Evolutionary conservation across 2,329 filamentous ascomycete species (phyloP).

Genomic region (Aspergillus floridensis): DNA sequence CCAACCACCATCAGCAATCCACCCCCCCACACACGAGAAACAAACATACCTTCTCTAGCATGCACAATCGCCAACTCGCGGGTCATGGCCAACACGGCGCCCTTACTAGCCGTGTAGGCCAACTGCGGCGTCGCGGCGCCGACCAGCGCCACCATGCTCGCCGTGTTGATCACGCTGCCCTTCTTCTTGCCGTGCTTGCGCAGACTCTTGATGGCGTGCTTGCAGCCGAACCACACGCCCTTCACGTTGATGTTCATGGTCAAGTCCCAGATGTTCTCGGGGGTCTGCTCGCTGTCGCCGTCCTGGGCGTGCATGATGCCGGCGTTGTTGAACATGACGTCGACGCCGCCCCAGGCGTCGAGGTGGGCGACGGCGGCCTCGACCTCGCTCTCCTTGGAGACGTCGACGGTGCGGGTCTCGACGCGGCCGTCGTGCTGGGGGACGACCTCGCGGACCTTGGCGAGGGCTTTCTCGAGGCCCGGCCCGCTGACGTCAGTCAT

Average conservation of each 20-base stretch:
- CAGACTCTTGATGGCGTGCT: constrained; percentile 81
- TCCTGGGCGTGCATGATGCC: constrained; percentile 92
- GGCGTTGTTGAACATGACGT: constrained; percentile 96
- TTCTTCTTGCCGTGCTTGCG: constrained; percentile 75
- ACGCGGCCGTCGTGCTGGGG: constrained; percentile 41
- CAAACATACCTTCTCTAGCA: constrained; percentile 62
- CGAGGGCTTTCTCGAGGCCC: constrained; percentile 71
- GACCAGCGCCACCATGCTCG: constrained; percentile 81
- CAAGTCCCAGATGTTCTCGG: constrained; percentile 89
- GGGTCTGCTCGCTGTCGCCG: constrained; percentile 76
- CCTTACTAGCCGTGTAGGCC: constrained; percentile 92
- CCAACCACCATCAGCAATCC: background rate
- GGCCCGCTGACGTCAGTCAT: constrained; percentile 81
- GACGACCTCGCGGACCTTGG: constrained; percentile 71
- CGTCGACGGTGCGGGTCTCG: constrained; percentile 55
- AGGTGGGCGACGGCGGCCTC: constrained; percentile 69
- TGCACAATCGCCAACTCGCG: constrained; percentile 89
- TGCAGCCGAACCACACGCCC: constrained; percentile 95
- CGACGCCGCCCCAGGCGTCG: constrained; percentile 81
- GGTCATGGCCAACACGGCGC: constrained; percentile 85
- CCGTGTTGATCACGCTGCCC: constrained; percentile 88
- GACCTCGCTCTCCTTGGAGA: constrained; percentile 80
- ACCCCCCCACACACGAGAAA: background rate
- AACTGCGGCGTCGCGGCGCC: constrained; percentile 85
- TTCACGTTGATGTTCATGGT: constrained; percentile 96